A percentile compares a stretch with the other conserved stretches of the same genome.
Conservation (phyloP, 306 rosid species). For the Carpinus fangiana region DNA sequence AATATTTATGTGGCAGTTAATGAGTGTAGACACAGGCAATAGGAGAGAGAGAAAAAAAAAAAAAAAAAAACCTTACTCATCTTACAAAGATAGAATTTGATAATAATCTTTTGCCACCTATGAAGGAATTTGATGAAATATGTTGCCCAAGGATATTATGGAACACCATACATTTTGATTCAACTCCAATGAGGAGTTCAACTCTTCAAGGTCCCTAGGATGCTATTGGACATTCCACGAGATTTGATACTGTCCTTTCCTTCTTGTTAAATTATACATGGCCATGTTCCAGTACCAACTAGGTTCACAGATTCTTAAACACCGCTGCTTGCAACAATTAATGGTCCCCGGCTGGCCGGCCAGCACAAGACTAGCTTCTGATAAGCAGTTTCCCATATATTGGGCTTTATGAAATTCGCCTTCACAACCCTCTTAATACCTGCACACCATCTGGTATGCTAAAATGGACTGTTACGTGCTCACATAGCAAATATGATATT, state of each 20-base stretch:
- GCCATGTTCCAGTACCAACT: neutral
- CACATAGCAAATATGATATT: too few species aligned
- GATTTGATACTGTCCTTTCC: too few species aligned
- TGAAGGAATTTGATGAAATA: too few species aligned
- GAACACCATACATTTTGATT: conserved; percentile 3
- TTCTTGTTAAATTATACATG: neutral
- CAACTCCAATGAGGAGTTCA: conserved; percentile 9
- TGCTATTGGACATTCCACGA: neutral
- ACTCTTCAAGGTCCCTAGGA: conserved; percentile 14
- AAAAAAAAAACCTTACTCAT: conserved; percentile 1
- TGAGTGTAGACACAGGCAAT: neutral
- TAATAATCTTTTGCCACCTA: too few species aligned
- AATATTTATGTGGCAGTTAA: neutral
- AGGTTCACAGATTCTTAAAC: neutral
- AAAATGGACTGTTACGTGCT: too few species aligned
- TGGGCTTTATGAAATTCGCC: neutral
- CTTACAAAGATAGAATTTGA: neutral
- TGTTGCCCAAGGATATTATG: too few species aligned
- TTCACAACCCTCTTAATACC: neutral
- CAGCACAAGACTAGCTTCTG: neutral
- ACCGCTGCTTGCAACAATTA: neutral
- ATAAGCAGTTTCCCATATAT: neutral
- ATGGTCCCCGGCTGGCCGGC: neutral
- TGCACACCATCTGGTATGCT: neutral
- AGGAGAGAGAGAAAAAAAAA: too few species aligned